These are phyloP conservation scores for Royoungia palumana DNA, from an alignment of 768 basidiomycete species.

Conservation along the genomic window DNA sequence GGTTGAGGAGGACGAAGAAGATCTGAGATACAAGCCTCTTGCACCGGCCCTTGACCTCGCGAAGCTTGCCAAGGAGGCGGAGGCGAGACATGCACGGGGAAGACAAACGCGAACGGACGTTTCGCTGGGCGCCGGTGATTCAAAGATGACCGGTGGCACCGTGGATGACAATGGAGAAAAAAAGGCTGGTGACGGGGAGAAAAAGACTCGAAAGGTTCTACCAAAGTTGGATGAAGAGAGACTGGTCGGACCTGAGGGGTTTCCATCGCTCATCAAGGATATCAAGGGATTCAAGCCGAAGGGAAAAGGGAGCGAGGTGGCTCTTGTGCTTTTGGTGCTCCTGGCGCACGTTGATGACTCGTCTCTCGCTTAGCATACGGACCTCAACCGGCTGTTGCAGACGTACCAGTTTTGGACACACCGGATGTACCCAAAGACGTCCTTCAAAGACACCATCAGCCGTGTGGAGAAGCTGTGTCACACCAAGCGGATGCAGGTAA, in stretches of 20 bases:
- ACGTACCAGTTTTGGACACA: slow-evolving; percentile 96
- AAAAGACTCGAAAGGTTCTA: slow-evolving; percentile 32
- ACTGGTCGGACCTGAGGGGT: slow-evolving; percentile 69
- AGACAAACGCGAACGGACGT: slow-evolving; percentile 27
- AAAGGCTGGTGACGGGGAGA: slow-evolving; percentile 23
- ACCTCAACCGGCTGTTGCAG: slow-evolving; percentile 76
- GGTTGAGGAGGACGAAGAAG: slow-evolving; percentile 45
- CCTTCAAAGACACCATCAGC: slow-evolving; percentile 82
- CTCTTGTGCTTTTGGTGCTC: not conserved
- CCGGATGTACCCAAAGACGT: slow-evolving; percentile 83
- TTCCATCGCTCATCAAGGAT: slow-evolving; percentile 74
- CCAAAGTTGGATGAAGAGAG: slow-evolving; percentile 72
- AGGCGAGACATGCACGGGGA: slow-evolving; percentile 39
- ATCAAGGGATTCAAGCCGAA: slow-evolving; percentile 75
- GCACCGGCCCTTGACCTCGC: slow-evolving; percentile 52
- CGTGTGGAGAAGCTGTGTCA: slow-evolving; percentile 88
- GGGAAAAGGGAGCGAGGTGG: slow-evolving; percentile 92
- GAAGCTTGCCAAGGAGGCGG: slow-evolving; percentile 52
- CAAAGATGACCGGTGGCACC: slow-evolving; percentile 31
- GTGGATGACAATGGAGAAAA: slow-evolving; percentile 9
- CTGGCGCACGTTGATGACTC: not conserved
- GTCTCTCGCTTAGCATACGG: slow-evolving; percentile 51
- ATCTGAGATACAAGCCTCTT: slow-evolving; percentile 43
- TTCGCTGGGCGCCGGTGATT: slow-evolving; percentile 49
- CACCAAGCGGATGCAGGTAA: slow-evolving; percentile 80